A percentile compares a stretch with the other conserved stretches of the same genome.
These are phyloP conservation scores for Colletotrichum sp. DNA, from an alignment of 2,329 filamentous ascomycete genomes.

Conservation along the genomic window DNA sequence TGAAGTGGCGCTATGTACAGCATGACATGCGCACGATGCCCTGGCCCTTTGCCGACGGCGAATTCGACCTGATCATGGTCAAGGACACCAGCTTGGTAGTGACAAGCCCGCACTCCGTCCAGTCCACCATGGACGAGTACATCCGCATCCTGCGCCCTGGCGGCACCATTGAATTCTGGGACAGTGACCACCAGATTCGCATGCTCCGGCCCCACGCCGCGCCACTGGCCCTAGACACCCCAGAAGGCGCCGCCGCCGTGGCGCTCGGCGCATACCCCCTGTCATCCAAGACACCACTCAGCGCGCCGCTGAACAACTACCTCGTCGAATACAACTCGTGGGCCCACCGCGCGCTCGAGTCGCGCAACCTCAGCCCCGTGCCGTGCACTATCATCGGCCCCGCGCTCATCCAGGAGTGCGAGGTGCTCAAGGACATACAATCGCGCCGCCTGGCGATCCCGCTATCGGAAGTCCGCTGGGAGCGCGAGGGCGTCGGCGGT, in stretches of 20 bases:
- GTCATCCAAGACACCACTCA: constrained; percentile 82
- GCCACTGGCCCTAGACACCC: constrained; percentile 38
- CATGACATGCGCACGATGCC: constrained; percentile 81
- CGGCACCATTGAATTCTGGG: constrained; percentile 87
- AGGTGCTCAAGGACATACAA: constrained; percentile 70
- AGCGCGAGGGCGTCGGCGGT: constrained; percentile 74
- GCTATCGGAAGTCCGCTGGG: constrained; percentile 84
- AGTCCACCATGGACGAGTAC: constrained; percentile 70
- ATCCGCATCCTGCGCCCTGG: constrained; percentile 78
- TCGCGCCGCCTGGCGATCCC: constrained; percentile 82
- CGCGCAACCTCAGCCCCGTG: constrained; percentile 70
- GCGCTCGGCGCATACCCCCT: constrained; percentile 82
- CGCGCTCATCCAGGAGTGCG: constrained; percentile 81
- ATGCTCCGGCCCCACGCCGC: constrained; percentile 82
- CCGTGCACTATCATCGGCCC: constrained; percentile 81
- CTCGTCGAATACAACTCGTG: constrained; percentile 84
- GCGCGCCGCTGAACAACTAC: constrained; percentile 80
- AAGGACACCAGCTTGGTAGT: constrained; percentile 78
- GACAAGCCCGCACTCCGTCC: constrained; percentile 60
- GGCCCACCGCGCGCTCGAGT: constrained; percentile 77
- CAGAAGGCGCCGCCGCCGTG: constrained; percentile 52
- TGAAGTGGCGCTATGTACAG: constrained; percentile 88
- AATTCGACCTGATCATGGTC: constrained; percentile 88
- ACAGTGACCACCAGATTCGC: constrained; percentile 83
- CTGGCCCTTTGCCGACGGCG: constrained; percentile 77